phyloP scores from a whole-genome alignment of 192 early-diverging fungal species.

The Umbelopsis sp. region DNA sequence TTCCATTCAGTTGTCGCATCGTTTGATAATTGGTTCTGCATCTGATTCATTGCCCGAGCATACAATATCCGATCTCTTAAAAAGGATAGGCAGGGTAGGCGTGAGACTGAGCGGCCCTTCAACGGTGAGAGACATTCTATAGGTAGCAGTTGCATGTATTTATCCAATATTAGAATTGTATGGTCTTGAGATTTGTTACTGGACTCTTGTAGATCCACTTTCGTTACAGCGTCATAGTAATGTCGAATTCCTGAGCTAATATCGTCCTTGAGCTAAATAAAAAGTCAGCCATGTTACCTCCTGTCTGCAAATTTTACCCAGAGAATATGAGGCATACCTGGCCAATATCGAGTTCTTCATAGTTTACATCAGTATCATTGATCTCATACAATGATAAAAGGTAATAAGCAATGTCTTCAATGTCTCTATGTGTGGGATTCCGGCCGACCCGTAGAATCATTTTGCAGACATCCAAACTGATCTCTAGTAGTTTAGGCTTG shows the following conservation, averaged over 20 bases:
- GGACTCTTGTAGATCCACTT: not conserved
- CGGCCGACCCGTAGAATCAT: constrained; percentile 59
- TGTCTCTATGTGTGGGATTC: constrained; percentile 51
- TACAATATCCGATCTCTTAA: constrained; percentile 62
- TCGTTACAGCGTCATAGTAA: constrained; percentile 21
- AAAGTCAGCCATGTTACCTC: constrained; percentile 14
- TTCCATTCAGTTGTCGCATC: constrained; percentile 23
- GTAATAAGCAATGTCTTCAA: constrained; percentile 74
- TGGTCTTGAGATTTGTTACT: constrained; percentile 42
- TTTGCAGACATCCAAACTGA: constrained; percentile 58
- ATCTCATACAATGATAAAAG: constrained; percentile 65
- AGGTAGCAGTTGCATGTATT: constrained; percentile 80
- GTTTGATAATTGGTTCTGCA: not conserved
- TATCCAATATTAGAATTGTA: constrained; percentile 84
- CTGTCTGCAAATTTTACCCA: too few species aligned
- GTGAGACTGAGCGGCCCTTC: constrained; percentile 70
- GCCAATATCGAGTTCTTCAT: constrained; percentile 53
- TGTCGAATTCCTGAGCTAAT: constrained; percentile 2
- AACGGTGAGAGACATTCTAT: constrained; percentile 87
- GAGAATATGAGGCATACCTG: not conserved
- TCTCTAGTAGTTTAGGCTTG: constrained; percentile 45
- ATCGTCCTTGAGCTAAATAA: constrained; percentile 29
- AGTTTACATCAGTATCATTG: constrained; percentile 52
- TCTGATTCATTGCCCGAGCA: not conserved
- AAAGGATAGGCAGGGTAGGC: constrained; percentile 78